phyloP scores from a whole-genome alignment of 129 eudicot species.

The Scalesia atractyloides region DNA sequence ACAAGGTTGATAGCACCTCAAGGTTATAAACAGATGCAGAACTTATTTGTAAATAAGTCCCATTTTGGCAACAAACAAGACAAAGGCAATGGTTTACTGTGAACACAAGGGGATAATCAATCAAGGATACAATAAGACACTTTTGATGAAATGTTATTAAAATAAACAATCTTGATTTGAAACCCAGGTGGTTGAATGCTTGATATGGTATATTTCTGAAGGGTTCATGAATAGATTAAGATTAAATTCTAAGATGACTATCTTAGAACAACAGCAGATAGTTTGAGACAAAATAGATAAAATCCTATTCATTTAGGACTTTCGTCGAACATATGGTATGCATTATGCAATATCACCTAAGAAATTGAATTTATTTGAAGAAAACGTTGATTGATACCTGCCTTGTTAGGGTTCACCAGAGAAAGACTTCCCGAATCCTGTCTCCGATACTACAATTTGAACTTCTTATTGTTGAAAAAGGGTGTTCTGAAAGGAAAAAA shows the following conservation, averaged over 20 bases:
- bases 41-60: neutral
- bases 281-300: neutral
- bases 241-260: neutral
- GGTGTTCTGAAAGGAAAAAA: no score
- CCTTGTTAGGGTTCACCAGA: neutral
- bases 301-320: neutral
- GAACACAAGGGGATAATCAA: neutral
- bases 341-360: neutral
- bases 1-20: neutral
- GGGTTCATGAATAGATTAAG: neutral
- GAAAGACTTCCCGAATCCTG: neutral
- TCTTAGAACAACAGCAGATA: neutral
- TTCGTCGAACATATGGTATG: neutral
- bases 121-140: neutral
- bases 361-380: neutral
- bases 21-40: neutral
- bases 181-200: constrained; percentile 10
- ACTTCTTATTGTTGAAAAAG: no score
- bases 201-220: neutral
- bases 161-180: neutral
- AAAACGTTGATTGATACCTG: neutral
- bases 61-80: neutral
- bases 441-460: no score
- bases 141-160: neutral
- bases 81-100: neutral